Percentiles rank a stretch among this genome's conserved stretches.
Conservation (phyloP, 768 basidiomycete genomes). For the Lanmaoa pseudosensibilis region DNA sequence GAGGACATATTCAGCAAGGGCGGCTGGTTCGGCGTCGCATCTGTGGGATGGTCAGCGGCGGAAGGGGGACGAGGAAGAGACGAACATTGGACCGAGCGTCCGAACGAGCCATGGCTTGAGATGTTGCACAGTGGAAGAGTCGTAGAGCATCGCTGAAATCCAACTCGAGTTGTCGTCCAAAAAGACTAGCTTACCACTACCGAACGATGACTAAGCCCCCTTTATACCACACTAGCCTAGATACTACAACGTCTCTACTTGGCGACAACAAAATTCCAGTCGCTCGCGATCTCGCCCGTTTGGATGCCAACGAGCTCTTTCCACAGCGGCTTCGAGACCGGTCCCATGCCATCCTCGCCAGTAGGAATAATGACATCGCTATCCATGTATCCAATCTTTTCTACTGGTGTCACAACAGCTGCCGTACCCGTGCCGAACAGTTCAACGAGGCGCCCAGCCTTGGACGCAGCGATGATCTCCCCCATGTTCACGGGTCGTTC, state of each 20-base stretch:
- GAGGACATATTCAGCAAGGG: slow-evolving; percentile 91
- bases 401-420: slow-evolving; percentile 53
- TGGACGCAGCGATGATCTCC: slow-evolving; percentile 57
- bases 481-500: slow-evolving; percentile 77
- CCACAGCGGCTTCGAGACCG: slow-evolving; percentile 51
- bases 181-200: neutral
- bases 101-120: slow-evolving; percentile 88
- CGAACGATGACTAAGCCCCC: slow-evolving; percentile 17
- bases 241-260: neutral
- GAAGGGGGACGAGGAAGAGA: neutral
- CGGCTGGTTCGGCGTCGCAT: slow-evolving; percentile 94
- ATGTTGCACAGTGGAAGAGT: slow-evolving; percentile 58
- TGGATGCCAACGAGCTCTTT: slow-evolving; percentile 61
- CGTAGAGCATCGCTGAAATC: slow-evolving; percentile 56
- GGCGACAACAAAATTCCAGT: slow-evolving; percentile 68
- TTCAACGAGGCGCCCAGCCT: slow-evolving; percentile 46
- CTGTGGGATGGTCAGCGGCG: slow-evolving; percentile 39
- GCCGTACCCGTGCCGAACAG: slow-evolving; percentile 53
- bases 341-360: slow-evolving; percentile 73
- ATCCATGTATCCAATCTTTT: slow-evolving; percentile 59
- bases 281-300: slow-evolving; percentile 71
- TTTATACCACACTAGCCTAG: too few relatives aligned
- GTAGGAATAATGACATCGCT: slow-evolving; percentile 55
- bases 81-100: slow-evolving; percentile 87
- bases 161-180: neutral